phyloP scores from a whole-genome alignment of 768 basidiomycete species.

The Saitozyma podzolica region DNA sequence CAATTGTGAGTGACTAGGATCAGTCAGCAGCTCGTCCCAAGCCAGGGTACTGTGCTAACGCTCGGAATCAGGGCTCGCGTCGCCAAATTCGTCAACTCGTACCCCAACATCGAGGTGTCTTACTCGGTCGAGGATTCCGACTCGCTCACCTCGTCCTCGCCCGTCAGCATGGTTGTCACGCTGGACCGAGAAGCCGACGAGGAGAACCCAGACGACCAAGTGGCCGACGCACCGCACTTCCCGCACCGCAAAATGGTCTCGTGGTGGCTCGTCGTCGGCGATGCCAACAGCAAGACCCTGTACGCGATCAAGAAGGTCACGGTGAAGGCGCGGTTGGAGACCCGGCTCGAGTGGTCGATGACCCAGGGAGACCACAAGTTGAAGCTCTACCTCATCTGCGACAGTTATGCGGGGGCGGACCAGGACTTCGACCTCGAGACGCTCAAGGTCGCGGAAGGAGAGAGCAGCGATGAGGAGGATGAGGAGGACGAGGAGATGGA shows the following conservation, averaged over 20 bases:
- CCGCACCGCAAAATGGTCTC: slow-evolving; percentile 86
- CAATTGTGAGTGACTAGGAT: slow-evolving; percentile 69
- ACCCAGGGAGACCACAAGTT: slow-evolving; percentile 77
- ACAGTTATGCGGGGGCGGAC: slow-evolving; percentile 87
- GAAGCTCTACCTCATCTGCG: slow-evolving; percentile 88
- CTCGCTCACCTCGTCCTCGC: slow-evolving; percentile 79
- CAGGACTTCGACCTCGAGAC: slow-evolving; percentile 82
- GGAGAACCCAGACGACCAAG: slow-evolving; percentile 66
- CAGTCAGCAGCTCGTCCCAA: neutral
- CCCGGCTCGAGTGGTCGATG: slow-evolving; percentile 85
- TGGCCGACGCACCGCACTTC: slow-evolving; percentile 90
- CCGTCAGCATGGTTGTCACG: slow-evolving; percentile 75
- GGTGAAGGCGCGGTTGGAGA: slow-evolving; percentile 63
- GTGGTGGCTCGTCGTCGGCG: slow-evolving; percentile 98
- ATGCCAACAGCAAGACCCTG: slow-evolving; percentile 67
- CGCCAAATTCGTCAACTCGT: slow-evolving; percentile 92
- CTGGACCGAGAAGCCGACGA: slow-evolving; percentile 76
- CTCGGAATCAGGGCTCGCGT: slow-evolving; percentile 74
- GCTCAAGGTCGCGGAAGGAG: slow-evolving; percentile 85
- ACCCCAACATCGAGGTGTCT: slow-evolving; percentile 90
- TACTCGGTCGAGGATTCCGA: slow-evolving; percentile 78
- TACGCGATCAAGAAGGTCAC: slow-evolving; percentile 88
- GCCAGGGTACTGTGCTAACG: slow-evolving; percentile 2
- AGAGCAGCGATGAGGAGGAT: slow-evolving; percentile 78
- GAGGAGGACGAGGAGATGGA: slow-evolving; percentile 58